These are phyloP conservation scores for Candida michaelii DNA, from an alignment of 805 yeast species.

Conservation along the genomic window DNA sequence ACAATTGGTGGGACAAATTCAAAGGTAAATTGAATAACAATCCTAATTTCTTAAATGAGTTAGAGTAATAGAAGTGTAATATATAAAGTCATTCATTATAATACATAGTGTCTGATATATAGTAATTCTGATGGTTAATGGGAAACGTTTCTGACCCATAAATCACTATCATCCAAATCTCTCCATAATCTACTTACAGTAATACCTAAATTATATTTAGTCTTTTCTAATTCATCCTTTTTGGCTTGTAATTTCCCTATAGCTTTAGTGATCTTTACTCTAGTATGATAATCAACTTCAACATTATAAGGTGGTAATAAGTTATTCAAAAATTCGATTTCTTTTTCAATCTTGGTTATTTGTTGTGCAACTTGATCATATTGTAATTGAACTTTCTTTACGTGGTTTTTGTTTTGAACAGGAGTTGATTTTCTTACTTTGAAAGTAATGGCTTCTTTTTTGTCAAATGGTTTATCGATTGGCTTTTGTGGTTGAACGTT, in stretches of 20 bases:
- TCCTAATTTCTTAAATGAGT: constrained; percentile 71
- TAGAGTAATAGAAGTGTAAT: constrained; percentile 10
- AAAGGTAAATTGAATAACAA: constrained; percentile 71
- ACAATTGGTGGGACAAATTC: constrained; percentile 95
- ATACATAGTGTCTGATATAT: too few species aligned
- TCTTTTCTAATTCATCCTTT: constrained; percentile 42
- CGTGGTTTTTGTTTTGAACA: neutral
- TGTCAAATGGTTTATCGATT: too few species aligned
- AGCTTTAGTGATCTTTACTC: constrained; percentile 39
- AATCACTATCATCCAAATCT: constrained; percentile 39
- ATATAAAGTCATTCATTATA: constrained; percentile 5
- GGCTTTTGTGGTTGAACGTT: neutral
- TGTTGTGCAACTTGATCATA: constrained; percentile 32
- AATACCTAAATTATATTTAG: constrained; percentile 41
- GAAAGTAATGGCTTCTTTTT: constrained; percentile 1
- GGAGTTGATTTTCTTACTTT: constrained; percentile 3
- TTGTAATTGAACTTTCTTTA: constrained; percentile 30
- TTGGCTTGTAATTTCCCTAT: constrained; percentile 39
- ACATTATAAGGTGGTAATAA: constrained; percentile 46
- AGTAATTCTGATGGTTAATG: too few species aligned
- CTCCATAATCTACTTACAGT: constrained; percentile 45
- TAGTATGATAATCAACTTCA: constrained; percentile 42
- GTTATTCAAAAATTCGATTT: constrained; percentile 35
- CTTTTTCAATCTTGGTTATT: constrained; percentile 40
- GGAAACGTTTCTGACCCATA: constrained; percentile 36